Evolutionary conservation across 352 stramenopile species (phyloP), one percentile per base, ranked within the genome.

Genomic region (Blastocystis sp.): DNA sequence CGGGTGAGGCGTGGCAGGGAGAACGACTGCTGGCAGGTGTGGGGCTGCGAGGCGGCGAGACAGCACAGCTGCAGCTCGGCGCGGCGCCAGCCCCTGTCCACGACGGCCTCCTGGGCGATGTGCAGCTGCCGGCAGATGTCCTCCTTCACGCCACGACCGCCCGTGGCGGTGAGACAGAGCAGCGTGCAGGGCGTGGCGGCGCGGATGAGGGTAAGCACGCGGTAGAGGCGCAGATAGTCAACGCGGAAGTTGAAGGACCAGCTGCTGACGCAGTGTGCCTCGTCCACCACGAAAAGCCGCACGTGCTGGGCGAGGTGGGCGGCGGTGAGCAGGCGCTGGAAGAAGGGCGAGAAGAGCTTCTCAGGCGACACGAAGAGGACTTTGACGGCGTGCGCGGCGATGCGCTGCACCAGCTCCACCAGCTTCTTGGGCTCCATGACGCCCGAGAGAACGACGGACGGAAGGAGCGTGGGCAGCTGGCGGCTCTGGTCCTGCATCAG

Each of bases 171-270:
- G 3, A 63, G 43, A 21, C 76, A 70, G 45, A 90, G 61, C 28
- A 90, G 52, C n/a, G 69, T 70, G n/a, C 74, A 84, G 17, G n/a
- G 19, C 21, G 54, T 21, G 21, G 17, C 21, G 43, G 34, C 40
- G 17, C 77, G 38, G 9, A 90, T 80, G 52, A 96, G 94, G 3
- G 92, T 93, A 28, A 95, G 92, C 92, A 87, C 34, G 43, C 6
- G 24, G 43, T 69, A 45, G 1, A 90, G 64, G 4, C 68, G 76
- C 28, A 89, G 69, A 65, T 91, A 91, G 65, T 91, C 89, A 21
- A 82, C 65, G 11, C 90, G 70, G 82, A 91, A 91, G 80, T 91
- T 90, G 78, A 90, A 89, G 19, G 87, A 89, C 90, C 90, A 91
- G 38, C 87, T 89, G 87, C 57, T 87, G 69, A 90, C 89, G 71